phyloP scores from a whole-genome alignment of 306 rosid genomes.

The Vigna mungo region DNA sequence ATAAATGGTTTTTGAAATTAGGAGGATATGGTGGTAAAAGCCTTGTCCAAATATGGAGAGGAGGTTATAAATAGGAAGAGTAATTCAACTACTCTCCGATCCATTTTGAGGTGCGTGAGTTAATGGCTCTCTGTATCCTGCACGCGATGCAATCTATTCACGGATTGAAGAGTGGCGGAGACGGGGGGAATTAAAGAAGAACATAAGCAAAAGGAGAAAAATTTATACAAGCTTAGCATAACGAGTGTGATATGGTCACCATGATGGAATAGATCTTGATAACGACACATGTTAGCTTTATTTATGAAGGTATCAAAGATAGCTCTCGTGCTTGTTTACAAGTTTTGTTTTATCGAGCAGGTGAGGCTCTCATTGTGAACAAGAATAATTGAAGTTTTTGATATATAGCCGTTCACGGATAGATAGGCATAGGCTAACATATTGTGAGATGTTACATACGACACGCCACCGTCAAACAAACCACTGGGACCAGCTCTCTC shows the following conservation, averaged over 20 bases:
- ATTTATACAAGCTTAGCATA: conserved; percentile 15
- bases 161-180: conserved; percentile 48
- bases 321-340: conserved; percentile 25
- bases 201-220: conserved; percentile 45
- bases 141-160: conserved; percentile 46
- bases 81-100: conserved; percentile 45
- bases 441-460: conserved; percentile 44
- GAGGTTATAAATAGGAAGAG: conserved; percentile 40
- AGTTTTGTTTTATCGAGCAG: conserved; percentile 37
- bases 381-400: conserved; percentile 39
- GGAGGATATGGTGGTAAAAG: conserved; percentile 47
- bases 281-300: conserved; percentile 49
- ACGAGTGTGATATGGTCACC: conserved; percentile 31
- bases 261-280: conserved; percentile 53
- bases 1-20: conserved; percentile 17
- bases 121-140: conserved; percentile 43
- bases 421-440: conserved; percentile 43
- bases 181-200: conserved; percentile 17
- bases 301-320: conserved; percentile 33
- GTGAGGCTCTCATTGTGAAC: conserved; percentile 43
- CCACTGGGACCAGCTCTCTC: conserved; percentile 33
- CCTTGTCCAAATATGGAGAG: conserved; percentile 34
- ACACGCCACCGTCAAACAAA: conserved; percentile 49
- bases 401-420: conserved; percentile 44
- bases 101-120: conserved; percentile 36